Percentiles rank a stretch among this genome's conserved stretches.
phyloP scores from a whole-genome alignment of 345 rosid species.

The Sisymbrium altissimum region DNA sequence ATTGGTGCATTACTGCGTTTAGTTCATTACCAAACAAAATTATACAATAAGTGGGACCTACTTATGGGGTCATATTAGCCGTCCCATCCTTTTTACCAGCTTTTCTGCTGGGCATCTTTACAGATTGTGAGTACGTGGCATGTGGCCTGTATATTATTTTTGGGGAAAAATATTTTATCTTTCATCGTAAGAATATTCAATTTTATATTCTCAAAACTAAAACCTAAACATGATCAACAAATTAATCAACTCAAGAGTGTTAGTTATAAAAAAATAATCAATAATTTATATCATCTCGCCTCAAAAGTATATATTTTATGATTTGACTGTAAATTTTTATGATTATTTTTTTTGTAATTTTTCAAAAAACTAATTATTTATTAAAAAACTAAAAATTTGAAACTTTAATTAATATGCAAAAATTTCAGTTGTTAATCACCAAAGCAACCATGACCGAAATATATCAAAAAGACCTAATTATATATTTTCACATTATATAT shows the following conservation, averaged over 20 bases:
- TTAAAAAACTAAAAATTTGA: too few species aligned
- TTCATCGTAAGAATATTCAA: neutral
- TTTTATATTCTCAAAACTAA: neutral
- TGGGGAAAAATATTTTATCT: neutral
- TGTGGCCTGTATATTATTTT: neutral
- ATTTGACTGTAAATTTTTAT: too few species aligned
- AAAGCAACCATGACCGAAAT: too few species aligned
- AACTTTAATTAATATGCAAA: too few species aligned
- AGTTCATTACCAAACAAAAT: neutral
- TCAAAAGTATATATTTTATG: too few species aligned
- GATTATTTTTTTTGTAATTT: too few species aligned
- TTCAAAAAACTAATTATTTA: too few species aligned
- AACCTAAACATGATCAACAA: neutral
- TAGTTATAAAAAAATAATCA: neutral
- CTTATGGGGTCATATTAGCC: constrained; percentile 4
- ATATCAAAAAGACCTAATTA: too few species aligned
- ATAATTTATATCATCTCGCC: neutral
- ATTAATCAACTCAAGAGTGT: neutral
- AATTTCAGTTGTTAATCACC: too few species aligned
- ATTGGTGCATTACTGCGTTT: neutral
- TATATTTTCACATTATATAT: too few species aligned
- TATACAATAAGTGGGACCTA: neutral
- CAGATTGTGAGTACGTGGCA: neutral
- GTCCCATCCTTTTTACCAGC: constrained; percentile 20
- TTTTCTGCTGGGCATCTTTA: constrained; percentile 30